Conservation (phyloP, 106 monocot species). For the Apostasia ramifera region DNA sequence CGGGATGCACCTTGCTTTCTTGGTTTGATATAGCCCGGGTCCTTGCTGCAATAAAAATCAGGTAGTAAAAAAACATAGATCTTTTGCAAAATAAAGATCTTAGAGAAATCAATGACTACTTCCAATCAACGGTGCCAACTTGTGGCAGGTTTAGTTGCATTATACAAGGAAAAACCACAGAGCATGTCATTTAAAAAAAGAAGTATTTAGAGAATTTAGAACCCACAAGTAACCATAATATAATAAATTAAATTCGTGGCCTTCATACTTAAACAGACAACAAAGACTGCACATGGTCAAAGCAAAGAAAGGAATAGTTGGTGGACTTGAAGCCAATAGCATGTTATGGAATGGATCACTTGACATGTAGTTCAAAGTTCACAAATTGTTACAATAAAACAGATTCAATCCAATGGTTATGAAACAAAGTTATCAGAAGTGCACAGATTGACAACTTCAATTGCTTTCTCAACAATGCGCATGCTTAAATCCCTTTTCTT, state of each 20-base stretch:
- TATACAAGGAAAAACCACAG: not conserved
- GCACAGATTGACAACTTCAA: too few relatives aligned
- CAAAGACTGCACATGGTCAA: not conserved
- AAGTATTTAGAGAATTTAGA: conserved; percentile 1
- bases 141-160: not conserved
- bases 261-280: not conserved
- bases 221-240: not conserved
- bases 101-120: too few relatives aligned
- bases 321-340: not conserved
- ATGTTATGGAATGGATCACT: not conserved
- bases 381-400: not conserved
- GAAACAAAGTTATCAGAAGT: not conserved
- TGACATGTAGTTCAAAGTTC: not conserved
- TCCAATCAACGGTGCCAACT: not conserved
- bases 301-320: not conserved
- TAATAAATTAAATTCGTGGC: not conserved
- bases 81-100: too few relatives aligned
- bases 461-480: too few relatives aligned
- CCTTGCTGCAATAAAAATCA: conserved; percentile 60
- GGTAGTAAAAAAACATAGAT: not conserved
- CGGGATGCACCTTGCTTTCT: conserved; percentile 22
- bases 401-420: not conserved
- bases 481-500: too few relatives aligned
- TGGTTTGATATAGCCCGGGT: conserved; percentile 85
- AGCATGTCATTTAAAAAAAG: not conserved